Evolutionary conservation across 345 rosid genomes (phyloP), one percentile per base, ranked within the genome.

Genomic region (Citrus medica): DNA sequence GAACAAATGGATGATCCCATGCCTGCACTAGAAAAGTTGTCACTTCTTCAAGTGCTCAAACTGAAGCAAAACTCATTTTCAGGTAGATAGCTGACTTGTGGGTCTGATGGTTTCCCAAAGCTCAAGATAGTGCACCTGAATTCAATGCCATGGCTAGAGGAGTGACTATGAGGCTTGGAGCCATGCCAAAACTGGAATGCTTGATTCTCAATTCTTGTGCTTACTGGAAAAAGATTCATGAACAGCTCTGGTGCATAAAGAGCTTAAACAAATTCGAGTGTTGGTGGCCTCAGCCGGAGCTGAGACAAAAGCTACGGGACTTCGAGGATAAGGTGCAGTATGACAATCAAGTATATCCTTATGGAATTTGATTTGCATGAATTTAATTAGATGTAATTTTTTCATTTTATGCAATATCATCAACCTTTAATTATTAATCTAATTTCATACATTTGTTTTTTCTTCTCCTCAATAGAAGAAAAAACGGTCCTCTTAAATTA

Each of bases 101-200:
- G 1, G n/a, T 16, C 17, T 0, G 0, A 46, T 35, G 76, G 76
- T 7, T 73, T 59, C 8, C 56, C 67, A 1, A 27, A 16, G 35
- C 76, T 58, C 10, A 24, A 37, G 30, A 2, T 73, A 3, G 33
- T 72, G 48, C 48, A 55, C 33, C 75, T 72, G 30, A 55, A 72
- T 33, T 72, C 65, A 33, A 14, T 71, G 42, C 38, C 6, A 71
- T 71, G 75, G 75, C 38, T 71, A 30, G 75, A 53, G 28, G 75
- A 33, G 21, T 72, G 75, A 72, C 28, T 19, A 32, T 51, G 27
- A 28, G n/a, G 30, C 2, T 27, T 22, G 64, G 32, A 72, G 75
- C 74, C 4, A 28, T 48, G 74, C 3, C 37, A 28, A 70, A 30
- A 28, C 75, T 71, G 10, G 12, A 48, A 32, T 40, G 32, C 22